Conservation (phyloP, 805 yeast genomes). For the Wickerhamiella bombiphila region DNA sequence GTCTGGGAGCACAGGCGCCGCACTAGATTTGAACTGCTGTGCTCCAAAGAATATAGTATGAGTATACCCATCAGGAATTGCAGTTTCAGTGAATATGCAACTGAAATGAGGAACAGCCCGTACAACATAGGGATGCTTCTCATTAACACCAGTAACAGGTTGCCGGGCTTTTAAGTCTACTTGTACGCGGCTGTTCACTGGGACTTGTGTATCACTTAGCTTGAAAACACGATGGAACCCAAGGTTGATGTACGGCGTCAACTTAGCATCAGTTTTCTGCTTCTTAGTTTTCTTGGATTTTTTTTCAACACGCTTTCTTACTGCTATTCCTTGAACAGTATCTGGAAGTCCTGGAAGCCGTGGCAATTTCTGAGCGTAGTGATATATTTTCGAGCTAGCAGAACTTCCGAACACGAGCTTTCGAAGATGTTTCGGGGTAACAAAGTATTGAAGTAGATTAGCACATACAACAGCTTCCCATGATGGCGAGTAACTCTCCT, state of each 20-base stretch:
- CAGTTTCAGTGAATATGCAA: slow-evolving; percentile 54
- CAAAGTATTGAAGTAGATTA: slow-evolving; percentile 57
- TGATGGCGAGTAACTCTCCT: slow-evolving; percentile 12
- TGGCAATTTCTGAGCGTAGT: slow-evolving; percentile 56
- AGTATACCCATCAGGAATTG: slow-evolving; percentile 53
- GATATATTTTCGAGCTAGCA: slow-evolving; percentile 27
- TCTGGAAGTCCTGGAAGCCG: slow-evolving; percentile 58
- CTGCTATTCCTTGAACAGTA: slow-evolving; percentile 39
- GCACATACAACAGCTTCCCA: slow-evolving; percentile 28
- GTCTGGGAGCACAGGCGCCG: slow-evolving; percentile 20
- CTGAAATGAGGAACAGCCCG: slow-evolving; percentile 49
- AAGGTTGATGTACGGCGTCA: slow-evolving; percentile 62
- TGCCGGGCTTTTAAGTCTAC: slow-evolving; percentile 48
- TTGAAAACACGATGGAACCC: slow-evolving; percentile 50
- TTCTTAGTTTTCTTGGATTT: slow-evolving; percentile 32
- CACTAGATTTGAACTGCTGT: slow-evolving; percentile 40
- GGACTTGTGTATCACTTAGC: slow-evolving; percentile 40
- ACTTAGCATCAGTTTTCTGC: slow-evolving; percentile 35
- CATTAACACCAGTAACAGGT: slow-evolving; percentile 61
- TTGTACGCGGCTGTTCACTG: slow-evolving; percentile 67
- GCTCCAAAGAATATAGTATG: slow-evolving; percentile 50
- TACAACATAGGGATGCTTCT: slow-evolving; percentile 48
- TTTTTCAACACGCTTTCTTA: slow-evolving; percentile 39
- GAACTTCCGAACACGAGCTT: slow-evolving; percentile 38
- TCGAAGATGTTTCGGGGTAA: slow-evolving; percentile 71